Evolutionary conservation across 257 asterid species (phyloP).

Genomic region (Nyctanthes arbortristis): DNA sequence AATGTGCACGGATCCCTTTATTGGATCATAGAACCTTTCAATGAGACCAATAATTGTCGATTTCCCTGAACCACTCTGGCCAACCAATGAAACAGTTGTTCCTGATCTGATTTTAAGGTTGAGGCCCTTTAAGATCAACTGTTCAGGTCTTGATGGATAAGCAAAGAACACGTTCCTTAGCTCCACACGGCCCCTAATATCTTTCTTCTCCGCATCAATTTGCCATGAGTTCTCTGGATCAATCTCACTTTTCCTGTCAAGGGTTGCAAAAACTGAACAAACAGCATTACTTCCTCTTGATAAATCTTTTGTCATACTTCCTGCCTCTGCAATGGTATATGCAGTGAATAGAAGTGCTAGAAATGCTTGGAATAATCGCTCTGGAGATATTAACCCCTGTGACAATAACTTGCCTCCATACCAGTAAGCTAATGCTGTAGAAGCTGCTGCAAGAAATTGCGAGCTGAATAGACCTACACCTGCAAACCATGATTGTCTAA

Average conservation of each 20-base stretch:
- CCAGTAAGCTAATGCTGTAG: conserved; percentile 82
- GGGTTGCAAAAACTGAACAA: conserved; percentile 69
- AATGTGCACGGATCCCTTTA: conserved; percentile 49
- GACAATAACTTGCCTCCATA: conserved; percentile 69
- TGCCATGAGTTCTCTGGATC: conserved; percentile 46
- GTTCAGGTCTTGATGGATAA: conserved; percentile 70
- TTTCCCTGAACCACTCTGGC: conserved; percentile 76
- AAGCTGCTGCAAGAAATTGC: conserved; percentile 76
- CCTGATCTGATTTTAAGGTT: conserved; percentile 60
- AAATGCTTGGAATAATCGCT: conserved; percentile 74
- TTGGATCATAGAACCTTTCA: conserved; percentile 70
- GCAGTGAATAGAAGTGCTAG: conserved; percentile 79
- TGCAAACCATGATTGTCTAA: conserved; percentile 66
- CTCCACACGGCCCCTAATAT: conserved; percentile 61
- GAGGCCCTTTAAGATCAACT: conserved; percentile 53
- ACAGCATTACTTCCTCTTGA: conserved; percentile 78
- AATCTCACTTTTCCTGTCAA: conserved; percentile 61
- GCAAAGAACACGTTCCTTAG: conserved; percentile 56
- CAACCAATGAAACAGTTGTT: conserved; percentile 64
- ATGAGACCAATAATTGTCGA: conserved; percentile 62
- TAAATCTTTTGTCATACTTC: conserved; percentile 88
- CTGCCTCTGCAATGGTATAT: conserved; percentile 85
- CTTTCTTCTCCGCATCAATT: conserved; percentile 32
- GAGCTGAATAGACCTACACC: conserved; percentile 76
- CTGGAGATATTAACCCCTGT: conserved; percentile 44